phyloP scores from a whole-genome alignment of 2,329 filamentous ascomycete species.

The Aspergillus glaucus region DNA sequence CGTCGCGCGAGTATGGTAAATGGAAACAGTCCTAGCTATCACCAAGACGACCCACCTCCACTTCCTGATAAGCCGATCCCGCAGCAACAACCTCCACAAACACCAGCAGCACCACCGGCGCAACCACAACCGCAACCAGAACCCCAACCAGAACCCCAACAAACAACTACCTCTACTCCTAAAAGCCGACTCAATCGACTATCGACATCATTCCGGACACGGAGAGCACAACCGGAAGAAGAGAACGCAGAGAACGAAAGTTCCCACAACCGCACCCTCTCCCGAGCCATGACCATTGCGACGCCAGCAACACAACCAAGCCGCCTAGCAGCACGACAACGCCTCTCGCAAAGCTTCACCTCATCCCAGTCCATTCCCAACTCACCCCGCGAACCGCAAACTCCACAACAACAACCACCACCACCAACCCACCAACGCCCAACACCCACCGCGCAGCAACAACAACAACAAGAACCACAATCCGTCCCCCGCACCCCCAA shows the following conservation, averaged over 20 bases:
- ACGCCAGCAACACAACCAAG: constrained; percentile 19
- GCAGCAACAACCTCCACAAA: constrained; percentile 2
- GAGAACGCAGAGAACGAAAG: constrained; percentile 24
- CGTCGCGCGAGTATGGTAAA: constrained; percentile 35
- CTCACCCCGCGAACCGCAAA: constrained; percentile 17
- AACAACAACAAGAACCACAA: constrained; percentile 8
- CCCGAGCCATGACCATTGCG: constrained; percentile 37
- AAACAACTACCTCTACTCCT: constrained; percentile 10
- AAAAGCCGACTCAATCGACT: constrained; percentile 34
- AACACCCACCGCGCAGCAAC: constrained; percentile 2
- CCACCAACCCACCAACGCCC: constrained; percentile 7
- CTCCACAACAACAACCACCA: constrained; percentile 18
- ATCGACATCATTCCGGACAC: constrained; percentile 33
- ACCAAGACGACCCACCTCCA: constrained; percentile 9
- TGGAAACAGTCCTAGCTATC: constrained; percentile 10
- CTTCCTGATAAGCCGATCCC: constrained; percentile 14
- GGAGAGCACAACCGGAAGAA: constrained; percentile 33
- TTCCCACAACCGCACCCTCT: constrained; percentile 31
- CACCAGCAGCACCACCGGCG: constrained; percentile 8
- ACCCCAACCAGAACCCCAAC: not conserved
- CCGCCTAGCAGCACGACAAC: constrained; percentile 28
- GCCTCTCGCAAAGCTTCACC: constrained; percentile 24
- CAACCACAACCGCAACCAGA: not conserved
- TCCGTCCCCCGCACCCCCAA: constrained; percentile 24
- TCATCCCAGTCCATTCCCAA: constrained; percentile 19